phyloP scores from a whole-genome alignment of 2,329 filamentous ascomycete species.

The Diaporthe citrichinensis region DNA sequence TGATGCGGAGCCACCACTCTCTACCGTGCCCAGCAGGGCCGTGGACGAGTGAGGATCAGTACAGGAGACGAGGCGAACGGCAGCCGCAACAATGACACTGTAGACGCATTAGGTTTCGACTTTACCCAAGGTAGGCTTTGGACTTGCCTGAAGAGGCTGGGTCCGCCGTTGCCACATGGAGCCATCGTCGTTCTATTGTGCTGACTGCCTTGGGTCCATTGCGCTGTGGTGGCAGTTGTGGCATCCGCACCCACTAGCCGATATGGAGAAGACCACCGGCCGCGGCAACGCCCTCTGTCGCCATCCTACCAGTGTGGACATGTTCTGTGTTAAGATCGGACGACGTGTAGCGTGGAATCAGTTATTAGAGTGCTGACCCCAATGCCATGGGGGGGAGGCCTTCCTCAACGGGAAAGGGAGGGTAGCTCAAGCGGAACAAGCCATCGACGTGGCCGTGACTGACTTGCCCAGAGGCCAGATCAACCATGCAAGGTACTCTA shows the following conservation, averaged over 20 bases:
- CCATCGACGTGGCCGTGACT: conserved; percentile 34
- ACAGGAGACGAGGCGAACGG: conserved; percentile 22
- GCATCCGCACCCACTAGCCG: conserved; percentile 14
- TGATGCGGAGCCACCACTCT: conserved; percentile 32
- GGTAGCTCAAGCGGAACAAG: conserved; percentile 25
- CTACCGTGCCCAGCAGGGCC: background rate
- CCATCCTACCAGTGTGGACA: background rate
- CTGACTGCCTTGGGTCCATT: conserved; percentile 26
- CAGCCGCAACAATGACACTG: conserved; percentile 2
- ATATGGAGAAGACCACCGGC: background rate
- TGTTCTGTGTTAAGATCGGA: background rate
- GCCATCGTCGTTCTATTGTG: conserved; percentile 26
- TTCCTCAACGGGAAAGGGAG: conserved; percentile 32
- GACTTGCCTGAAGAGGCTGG: conserved; percentile 35
- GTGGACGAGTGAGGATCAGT: conserved; percentile 22
- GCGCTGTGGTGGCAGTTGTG: conserved; percentile 10
- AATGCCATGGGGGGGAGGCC: conserved; percentile 12
- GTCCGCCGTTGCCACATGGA: conserved; percentile 32
- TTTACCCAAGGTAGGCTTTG: conserved; percentile 27
- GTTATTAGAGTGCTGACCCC: conserved; percentile 31
- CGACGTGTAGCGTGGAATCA: background rate
- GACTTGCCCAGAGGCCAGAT: conserved; percentile 32
- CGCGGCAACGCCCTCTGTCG: background rate
- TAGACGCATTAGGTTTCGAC: conserved; percentile 33
- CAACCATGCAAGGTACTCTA: conserved; percentile 36